Base-by-base conservation (phyloP, 768 basidiomycete species). In the Tricholoma hemisulphureum region DNA sequence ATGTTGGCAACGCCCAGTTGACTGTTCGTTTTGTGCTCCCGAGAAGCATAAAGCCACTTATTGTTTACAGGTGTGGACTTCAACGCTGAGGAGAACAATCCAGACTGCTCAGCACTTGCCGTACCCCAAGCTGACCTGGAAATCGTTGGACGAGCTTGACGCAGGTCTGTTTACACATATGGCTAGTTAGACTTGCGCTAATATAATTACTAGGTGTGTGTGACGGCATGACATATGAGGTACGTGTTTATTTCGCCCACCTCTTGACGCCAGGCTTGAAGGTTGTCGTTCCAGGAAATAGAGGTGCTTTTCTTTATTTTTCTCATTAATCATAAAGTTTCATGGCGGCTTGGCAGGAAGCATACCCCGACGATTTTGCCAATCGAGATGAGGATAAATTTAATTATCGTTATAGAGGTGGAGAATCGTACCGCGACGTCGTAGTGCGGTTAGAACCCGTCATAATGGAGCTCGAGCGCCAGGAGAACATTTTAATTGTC, bases 351-450 rank as follows among this genome's bases (percentile, higher is more conserved):
- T n/a, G n/a, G 1, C 62, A 96, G 93, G 85, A 87, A 81, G 83
- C 87, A 61, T 99, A 98, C 69, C 97, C 97, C 0, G 97, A 99
- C 57, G 97, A 99, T 69, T 98, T 95, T 72, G 95, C 93, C 14
- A 95, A 95, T 69, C 87, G 97, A 23, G 97, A 99, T 65, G 94
- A 98, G 58, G 97, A 99, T 79, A 99, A 99, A 74, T 99, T 97
- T 74, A 98, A 98, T 73, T 99, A 99, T 72, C 86, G 97, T 26
- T 98, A 98, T 72, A 83, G 97, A 65, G 95, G 88, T 65, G 97
- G 97, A 55, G 97, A 99, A 75, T 97, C 94, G 1, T 99, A 99
- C 71, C 87, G 97, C 34, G 97, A 99, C 68, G 96, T 99, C 9
- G 94, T 97, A 11, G 84, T 93, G 4, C 85, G 96, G 35, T 77